phyloP scores from a whole-genome alignment of 1,139 yeast species.

The Protomyces macrosporus region DNA sequence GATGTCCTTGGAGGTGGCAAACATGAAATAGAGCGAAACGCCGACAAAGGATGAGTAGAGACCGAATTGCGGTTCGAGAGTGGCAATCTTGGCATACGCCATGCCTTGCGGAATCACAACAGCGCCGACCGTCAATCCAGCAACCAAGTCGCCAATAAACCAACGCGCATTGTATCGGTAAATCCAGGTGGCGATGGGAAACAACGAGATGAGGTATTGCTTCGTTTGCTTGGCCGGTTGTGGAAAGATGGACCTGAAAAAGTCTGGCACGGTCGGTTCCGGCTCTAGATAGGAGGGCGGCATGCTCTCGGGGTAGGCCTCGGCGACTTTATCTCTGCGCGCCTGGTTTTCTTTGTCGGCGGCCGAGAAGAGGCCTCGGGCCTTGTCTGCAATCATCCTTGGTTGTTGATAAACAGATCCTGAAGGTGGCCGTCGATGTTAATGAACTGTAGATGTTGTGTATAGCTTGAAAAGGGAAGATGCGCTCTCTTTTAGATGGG shows the following conservation, averaged over 20 bases:
- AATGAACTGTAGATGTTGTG: no score
- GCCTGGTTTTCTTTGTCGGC: slow-evolving; percentile 7
- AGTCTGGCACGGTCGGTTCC: slow-evolving; percentile 21
- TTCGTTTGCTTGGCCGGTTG: slow-evolving; percentile 34
- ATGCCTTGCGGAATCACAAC: slow-evolving; percentile 92
- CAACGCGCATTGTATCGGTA: slow-evolving; percentile 73
- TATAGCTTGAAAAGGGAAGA: no score
- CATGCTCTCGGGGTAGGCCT: slow-evolving; percentile 6
- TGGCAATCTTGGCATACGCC: slow-evolving; percentile 89
- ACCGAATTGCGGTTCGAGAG: slow-evolving; percentile 76
- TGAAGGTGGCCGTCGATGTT: background rate
- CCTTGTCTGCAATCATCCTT: slow-evolving; percentile 3
- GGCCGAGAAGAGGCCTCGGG: background rate
- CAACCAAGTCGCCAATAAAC: slow-evolving; percentile 77
- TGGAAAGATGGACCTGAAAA: slow-evolving; percentile 3
- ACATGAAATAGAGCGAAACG: slow-evolving; percentile 77
- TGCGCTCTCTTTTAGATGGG: no score
- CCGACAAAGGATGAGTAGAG: slow-evolving; percentile 90
- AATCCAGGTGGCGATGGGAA: slow-evolving; percentile 79
- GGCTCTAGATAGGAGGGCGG: slow-evolving; percentile 17
- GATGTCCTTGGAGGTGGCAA: slow-evolving; percentile 93
- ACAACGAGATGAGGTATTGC: slow-evolving; percentile 56
- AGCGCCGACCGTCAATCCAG: slow-evolving; percentile 89
- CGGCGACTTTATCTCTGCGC: slow-evolving; percentile 1
- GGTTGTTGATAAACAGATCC: no score